phyloP scores from a whole-genome alignment of 2,329 filamentous ascomycete genomes.

The Monosporascus ibericus region DNA sequence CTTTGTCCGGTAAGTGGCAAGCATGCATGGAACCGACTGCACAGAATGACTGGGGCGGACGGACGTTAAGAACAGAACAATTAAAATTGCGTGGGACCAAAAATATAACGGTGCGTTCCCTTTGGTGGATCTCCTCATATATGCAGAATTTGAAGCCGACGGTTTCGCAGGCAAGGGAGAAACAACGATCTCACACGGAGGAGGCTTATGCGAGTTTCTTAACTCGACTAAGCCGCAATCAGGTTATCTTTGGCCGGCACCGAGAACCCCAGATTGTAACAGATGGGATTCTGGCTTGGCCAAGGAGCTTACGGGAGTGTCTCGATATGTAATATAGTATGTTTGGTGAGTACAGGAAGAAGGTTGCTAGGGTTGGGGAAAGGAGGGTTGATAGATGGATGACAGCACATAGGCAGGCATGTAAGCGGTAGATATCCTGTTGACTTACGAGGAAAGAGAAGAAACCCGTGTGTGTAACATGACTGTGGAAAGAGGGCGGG shows the following conservation, averaged over 20 bases:
- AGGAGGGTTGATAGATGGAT: background rate
- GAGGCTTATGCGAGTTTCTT: background rate
- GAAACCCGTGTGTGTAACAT: no score
- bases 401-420: no score
- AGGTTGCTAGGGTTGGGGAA: background rate
- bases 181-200: background rate
- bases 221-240: background rate
- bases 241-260: background rate
- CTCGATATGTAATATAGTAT: no score
- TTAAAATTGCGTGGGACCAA: background rate
- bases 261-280: background rate
- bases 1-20: no score
- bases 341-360: background rate
- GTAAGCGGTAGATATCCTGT: no score
- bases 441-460: no score
- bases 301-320: background rate
- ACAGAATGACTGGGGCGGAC: background rate
- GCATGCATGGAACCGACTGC: no score
- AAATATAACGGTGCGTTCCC: background rate
- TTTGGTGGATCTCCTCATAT: background rate
- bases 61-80: background rate
- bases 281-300: background rate
- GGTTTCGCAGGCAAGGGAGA: background rate
- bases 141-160: background rate
- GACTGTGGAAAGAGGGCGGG: no score